Evolutionary conservation across 2,329 filamentous ascomycete genomes (phyloP).

Genomic region (Hypoxylon rubiginosum): DNA sequence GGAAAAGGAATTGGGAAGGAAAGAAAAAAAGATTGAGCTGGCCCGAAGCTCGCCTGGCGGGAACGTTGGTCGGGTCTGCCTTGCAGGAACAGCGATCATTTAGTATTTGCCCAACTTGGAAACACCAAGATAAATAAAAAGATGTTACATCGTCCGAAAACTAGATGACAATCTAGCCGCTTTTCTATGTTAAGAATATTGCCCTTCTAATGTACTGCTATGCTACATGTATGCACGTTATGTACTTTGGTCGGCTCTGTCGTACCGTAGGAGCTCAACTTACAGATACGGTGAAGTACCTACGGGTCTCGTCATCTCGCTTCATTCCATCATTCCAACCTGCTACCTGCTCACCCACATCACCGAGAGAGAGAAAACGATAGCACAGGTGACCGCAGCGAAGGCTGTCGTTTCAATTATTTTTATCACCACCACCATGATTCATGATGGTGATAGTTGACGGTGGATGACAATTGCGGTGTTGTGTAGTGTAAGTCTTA

Average conservation of each 20-base stretch:
- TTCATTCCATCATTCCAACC: slow-evolving; percentile 4
- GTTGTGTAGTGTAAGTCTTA: background rate
- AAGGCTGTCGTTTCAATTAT: background rate
- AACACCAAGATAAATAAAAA: slow-evolving; percentile 13
- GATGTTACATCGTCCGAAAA: slow-evolving; percentile 31
- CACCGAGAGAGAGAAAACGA: background rate
- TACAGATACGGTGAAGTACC: slow-evolving; percentile 2
- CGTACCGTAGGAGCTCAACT: slow-evolving; percentile 15
- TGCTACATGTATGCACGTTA: slow-evolving; percentile 13
- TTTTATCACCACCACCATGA: background rate
- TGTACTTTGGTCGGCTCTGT: background rate
- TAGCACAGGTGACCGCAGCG: background rate
- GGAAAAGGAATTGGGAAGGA: slow-evolving; percentile 1
- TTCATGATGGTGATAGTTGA: background rate
- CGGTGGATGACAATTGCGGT: background rate
- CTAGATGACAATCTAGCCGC: slow-evolving; percentile 7
- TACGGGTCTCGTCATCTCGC: slow-evolving; percentile 22
- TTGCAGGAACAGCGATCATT: slow-evolving; percentile 39
- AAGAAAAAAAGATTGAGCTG: background rate
- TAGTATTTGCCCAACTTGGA: slow-evolving; percentile 30
- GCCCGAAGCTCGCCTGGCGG: slow-evolving; percentile 18
- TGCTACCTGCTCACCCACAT: background rate
- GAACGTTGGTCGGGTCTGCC: slow-evolving; percentile 27
- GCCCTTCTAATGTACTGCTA: background rate
- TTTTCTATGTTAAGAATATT: slow-evolving; percentile 7